Evolutionary conservation across 2,329 filamentous ascomycete genomes (phyloP), one percentile per base, ranked within the genome.

Genomic region (Massarina eburnea): DNA sequence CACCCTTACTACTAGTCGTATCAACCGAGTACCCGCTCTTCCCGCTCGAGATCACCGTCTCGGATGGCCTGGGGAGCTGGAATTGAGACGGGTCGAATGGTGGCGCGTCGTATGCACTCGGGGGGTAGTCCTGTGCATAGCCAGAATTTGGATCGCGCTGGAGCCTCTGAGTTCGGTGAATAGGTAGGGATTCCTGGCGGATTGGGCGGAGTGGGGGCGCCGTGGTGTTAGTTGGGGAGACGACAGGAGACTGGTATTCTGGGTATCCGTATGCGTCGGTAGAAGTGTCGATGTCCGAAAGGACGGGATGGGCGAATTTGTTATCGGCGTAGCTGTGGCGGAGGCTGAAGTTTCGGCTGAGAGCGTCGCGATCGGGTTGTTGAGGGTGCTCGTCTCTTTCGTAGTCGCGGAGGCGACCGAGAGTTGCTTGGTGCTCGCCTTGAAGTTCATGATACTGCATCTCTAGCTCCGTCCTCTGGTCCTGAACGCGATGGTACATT

Each of bases 381-480:
- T n/a, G n/a, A 18, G 52, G 38, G 36, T 27, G 20, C 19, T 52
- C 49, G 17, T 49, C 29, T 18, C 55, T 52, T 17, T 62, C 57
- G 17, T 48, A 51, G 14, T 60, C 52, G 17, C 52, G 55, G 15
- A 62, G 44, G 20, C 59, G 63, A 15, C 60, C 64, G 4, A 58
- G 24, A 22, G 58, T 54, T 17, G 61, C 59, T 49, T 66, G 56
- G 24, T 57, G 60, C 45, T 69, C 63, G 12, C 56, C 66, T 39
- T 73, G 63, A 24, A 74, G 55, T 19, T 76, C 70, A 33, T 71
- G 67, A 29, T 68, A 72, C 34, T 71, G 71, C 55, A 76, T 68
- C 41, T 78, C 71, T 1, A 82, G 67, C 26, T 79, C 76, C 1
- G 75, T 78, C 52, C 77, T 76, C 37, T 75, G 72, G 35, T 76